Evolutionary conservation across 2,329 filamentous ascomycete genomes (phyloP), one percentile per base, ranked within the genome.

Genomic region (Colletotrichum sp.): DNA sequence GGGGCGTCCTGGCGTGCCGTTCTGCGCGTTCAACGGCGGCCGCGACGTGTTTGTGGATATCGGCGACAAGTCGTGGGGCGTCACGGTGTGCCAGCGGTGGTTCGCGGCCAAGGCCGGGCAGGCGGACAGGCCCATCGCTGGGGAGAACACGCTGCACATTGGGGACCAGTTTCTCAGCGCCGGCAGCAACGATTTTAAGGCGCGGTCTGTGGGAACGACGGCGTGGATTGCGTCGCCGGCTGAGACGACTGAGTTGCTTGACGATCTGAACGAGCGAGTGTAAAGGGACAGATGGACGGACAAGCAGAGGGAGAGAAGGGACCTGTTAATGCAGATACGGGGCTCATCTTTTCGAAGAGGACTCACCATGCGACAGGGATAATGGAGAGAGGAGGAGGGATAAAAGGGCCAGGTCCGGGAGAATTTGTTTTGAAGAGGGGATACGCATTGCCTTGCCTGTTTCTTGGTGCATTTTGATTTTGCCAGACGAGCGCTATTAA

Each of bases 41-140:
- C 96, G 97, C 77, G 97, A 99, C 83, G 96, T 99, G 57, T 99
- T 99, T 85, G 96, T 99, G 70, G 97, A 99, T 83, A 98, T 99
- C 81, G 97, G 97, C 72, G 97, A 99, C 86, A 99, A 99, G 87
- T 96, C 94, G 69, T 98, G 96, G 94, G 97, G 97, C 78, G 97
- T 99, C 4, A 90, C 95, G 39, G 95, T 96, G 6, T 98, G 96
- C 83, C 97, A 99, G 87, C 91, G 93, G 74, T 98, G 95, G 88
- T 98, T 98, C 83, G 94, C 26, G 92, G 83, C 68, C 81, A 80
- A 83, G 24, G 81, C 81, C 8, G 93, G 93, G 2, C 60, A 32
- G 18, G 26, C 73, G 7, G 91, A 90, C 3, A 91, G 16, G 26
- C 65, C 72, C 39, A 92, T 98, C 79, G 89, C 90, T 66, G 94